phyloP scores from a whole-genome alignment of 1,284 basidiomycete genomes.

The Ganoderma multipileum region DNA sequence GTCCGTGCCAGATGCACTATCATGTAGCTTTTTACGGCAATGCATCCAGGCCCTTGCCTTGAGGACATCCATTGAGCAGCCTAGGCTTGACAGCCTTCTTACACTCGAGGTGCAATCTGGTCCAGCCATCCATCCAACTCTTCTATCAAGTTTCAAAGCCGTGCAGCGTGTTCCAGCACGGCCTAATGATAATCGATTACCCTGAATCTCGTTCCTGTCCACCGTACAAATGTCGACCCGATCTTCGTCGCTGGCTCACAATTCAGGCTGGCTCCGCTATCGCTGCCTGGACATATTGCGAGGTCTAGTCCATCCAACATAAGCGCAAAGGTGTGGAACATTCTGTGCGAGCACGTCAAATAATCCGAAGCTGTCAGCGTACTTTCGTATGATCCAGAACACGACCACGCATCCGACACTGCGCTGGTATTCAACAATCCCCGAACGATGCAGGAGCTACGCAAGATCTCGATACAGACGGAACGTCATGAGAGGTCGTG shows the following conservation, averaged over 20 bases:
- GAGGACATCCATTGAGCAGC: not conserved
- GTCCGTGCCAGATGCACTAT: not conserved
- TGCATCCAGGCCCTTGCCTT: not conserved
- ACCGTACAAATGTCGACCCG: not conserved
- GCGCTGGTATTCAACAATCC: not conserved
- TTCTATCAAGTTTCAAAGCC: not conserved
- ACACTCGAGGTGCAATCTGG: not conserved
- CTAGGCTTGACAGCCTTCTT: not conserved
- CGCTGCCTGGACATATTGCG: not conserved
- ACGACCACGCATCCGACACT: not conserved
- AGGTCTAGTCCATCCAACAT: not conserved
- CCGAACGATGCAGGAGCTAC: conserved; percentile 11
- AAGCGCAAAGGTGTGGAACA: not conserved
- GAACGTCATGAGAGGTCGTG: conserved; percentile 28
- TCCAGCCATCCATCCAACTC: not conserved
- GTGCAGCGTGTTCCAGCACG: not conserved
- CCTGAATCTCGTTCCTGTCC: not conserved
- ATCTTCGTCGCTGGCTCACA: not conserved
- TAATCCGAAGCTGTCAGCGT: not conserved
- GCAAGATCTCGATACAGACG: conserved; percentile 8
- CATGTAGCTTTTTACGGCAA: not conserved
- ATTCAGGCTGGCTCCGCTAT: conserved; percentile 1
- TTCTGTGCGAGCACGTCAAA: not conserved
- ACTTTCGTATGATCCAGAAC: not conserved
- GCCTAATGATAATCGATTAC: not conserved